These are phyloP conservation scores for Paratinospora sagittata DNA, from an alignment of 164 flowering plant genomes.

Conservation along the genomic window DNA sequence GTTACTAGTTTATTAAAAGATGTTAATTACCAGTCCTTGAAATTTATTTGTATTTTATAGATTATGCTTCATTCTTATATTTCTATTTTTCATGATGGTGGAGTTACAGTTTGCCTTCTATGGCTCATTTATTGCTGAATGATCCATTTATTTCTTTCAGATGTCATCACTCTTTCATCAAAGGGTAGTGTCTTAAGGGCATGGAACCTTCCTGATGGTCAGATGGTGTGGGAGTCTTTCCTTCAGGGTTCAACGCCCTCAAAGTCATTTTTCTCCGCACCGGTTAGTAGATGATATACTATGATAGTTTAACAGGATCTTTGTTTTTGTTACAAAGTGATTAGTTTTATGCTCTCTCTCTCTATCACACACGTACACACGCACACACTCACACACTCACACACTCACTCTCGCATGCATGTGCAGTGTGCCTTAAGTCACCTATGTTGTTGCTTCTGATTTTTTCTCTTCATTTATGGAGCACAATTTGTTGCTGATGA, in stretches of 20 bases:
- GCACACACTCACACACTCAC: background rate
- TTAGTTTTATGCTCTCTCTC: background rate
- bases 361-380: background rate
- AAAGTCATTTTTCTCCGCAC: conserved; percentile 49
- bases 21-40: background rate
- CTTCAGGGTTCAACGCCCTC: conserved; percentile 65
- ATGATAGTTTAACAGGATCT: background rate
- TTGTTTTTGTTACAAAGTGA: background rate
- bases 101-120: background rate
- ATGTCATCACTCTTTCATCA: conserved; percentile 79
- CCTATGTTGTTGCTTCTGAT: background rate
- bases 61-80: background rate
- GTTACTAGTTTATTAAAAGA: background rate
- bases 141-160: conserved; percentile 37
- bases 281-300: conserved; percentile 44
- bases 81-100: background rate
- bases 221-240: conserved; percentile 92
- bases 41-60: background rate
- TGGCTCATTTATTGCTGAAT: conserved; percentile 11
- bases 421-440: background rate
- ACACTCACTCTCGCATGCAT: background rate
- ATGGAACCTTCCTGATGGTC: conserved; percentile 99
- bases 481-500: background rate
- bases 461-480: background rate
- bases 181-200: conserved; percentile 78